Evolutionary conservation across 1,139 yeast genomes (phyloP).

Genomic region (Diutina mesorugosa): DNA sequence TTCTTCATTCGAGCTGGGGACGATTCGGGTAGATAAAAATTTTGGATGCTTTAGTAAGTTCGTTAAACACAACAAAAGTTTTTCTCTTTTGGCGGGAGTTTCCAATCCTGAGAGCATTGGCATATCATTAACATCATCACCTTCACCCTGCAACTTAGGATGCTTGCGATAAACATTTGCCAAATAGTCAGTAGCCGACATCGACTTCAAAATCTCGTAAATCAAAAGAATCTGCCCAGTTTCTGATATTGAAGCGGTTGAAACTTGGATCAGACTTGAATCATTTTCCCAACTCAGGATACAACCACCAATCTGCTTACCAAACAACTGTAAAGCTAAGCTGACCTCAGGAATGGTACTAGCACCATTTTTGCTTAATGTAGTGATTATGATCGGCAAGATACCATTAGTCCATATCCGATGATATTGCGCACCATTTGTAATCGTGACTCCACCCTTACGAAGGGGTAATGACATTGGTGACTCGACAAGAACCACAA

Average conservation of each 20-base stretch:
- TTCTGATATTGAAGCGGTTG: constrained; percentile 59
- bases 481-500: constrained; percentile 61
- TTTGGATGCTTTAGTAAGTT: constrained; percentile 80
- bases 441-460: constrained; percentile 46
- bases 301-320: constrained; percentile 52
- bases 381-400: constrained; percentile 49
- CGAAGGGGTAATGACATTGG: constrained; percentile 58
- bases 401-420: constrained; percentile 76
- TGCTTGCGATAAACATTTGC: constrained; percentile 3
- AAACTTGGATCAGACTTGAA: constrained; percentile 38
- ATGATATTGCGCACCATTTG: constrained; percentile 41
- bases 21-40: constrained; percentile 57
- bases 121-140: constrained; percentile 6
- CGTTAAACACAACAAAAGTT: constrained; percentile 44
- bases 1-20: constrained; percentile 54
- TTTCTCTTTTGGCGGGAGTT: constrained; percentile 39
- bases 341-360: constrained; percentile 60
- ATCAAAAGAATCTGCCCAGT: constrained; percentile 66
- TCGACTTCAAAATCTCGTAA: constrained; percentile 41
- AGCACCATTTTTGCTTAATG: constrained; percentile 38
- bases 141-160: neutral
- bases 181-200: constrained; percentile 34
- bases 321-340: constrained; percentile 49
- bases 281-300: constrained; percentile 61
- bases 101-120: constrained; percentile 47